Percentiles rank a stretch among this genome's conserved stretches.
These are phyloP conservation scores for Mycena sp. DNA, from an alignment of 1,284 basidiomycete genomes.

Conservation along the genomic window DNA sequence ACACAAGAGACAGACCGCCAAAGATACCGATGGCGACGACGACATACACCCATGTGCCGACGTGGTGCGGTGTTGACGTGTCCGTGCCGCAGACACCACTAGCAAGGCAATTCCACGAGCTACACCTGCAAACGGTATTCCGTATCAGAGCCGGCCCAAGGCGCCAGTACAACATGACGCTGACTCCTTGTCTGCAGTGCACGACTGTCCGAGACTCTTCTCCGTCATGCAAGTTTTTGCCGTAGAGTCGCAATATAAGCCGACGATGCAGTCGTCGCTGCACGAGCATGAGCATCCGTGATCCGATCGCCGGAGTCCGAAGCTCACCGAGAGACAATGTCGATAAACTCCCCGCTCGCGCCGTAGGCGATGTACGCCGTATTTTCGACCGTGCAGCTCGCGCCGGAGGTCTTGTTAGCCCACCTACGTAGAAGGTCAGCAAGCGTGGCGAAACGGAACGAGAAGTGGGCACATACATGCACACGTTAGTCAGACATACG, in stretches of 20 bases:
- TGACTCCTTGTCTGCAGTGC: constrained; percentile 85
- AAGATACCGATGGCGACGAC: constrained; percentile 80
- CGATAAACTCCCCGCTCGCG: constrained; percentile 65
- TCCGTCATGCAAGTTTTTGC: constrained; percentile 66
- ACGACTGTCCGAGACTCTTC: constrained; percentile 65
- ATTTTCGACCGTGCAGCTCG: constrained; percentile 79
- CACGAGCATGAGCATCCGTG: not conserved
- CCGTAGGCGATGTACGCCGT: constrained; percentile 79
- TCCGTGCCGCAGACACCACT: constrained; percentile 68
- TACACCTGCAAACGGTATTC: constrained; percentile 58
- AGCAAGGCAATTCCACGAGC: constrained; percentile 79
- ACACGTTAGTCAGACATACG: constrained; percentile 82
- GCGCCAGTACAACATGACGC: constrained; percentile 34
- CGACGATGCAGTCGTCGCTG: constrained; percentile 74
- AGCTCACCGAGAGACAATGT: constrained; percentile 80
- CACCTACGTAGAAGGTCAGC: constrained; percentile 56
- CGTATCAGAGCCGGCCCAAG: constrained; percentile 19
- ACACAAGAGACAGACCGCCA: constrained; percentile 53
- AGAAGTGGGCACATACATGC: constrained; percentile 67
- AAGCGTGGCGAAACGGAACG: not conserved
- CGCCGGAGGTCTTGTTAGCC: constrained; percentile 75
- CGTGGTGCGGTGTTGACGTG: constrained; percentile 70
- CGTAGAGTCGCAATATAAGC: constrained; percentile 79
- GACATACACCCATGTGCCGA: constrained; percentile 76
- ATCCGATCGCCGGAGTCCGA: not conserved